Evolutionary conservation across 2,329 filamentous ascomycete genomes (phyloP), one percentile per base, ranked within the genome.

Genomic region (Setomelanomma holmii): DNA sequence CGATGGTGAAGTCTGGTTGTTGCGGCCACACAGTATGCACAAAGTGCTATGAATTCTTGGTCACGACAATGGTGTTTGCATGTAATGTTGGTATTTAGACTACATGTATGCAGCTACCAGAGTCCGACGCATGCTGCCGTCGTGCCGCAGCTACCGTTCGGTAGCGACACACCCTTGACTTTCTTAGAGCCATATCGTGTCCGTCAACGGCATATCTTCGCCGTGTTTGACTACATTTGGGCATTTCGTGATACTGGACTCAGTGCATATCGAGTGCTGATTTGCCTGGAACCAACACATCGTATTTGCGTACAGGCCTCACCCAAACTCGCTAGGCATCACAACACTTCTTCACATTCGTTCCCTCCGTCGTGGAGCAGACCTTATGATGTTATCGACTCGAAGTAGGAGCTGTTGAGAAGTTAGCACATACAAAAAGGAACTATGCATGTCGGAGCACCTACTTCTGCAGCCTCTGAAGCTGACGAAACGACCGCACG

Each of bases 341-440:
- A 20, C 5, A 20, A 41, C 35, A 22, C 7, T 34, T 43, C 53
- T 56, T 79, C 79, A 90, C 82, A 89, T 88, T 66, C 90, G 85
- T 76, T 93, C 89, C 58, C 91, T 84, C 78, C 85, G 87, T 74
- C 95, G 84, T 46, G 95, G 95, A 45, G 95, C 95, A 45, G 91
- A 90, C 56, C 93, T 88, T 75, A 99, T 98, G 75, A 99, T 99
- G 77, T 98, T 95, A 79, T 99, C 95, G 45, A 99, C 95, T 73
- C 95, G 86, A 61, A 99, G 82, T 58, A 99, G 84, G 61, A 98
- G 82, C 90, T 93, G 64, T 46, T 30, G 27, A 41, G 47, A 35
- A 40, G 57, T 79, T 64, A 78, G 74, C 52, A 52, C 42, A 42
- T 40, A 36, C 58, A 51, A 40, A 40, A 49, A 40, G 23, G 36